Percentiles rank a stretch among this genome's conserved stretches.
phyloP scores from a whole-genome alignment of 306 rosid species.

The Cucumis melo region DNA sequence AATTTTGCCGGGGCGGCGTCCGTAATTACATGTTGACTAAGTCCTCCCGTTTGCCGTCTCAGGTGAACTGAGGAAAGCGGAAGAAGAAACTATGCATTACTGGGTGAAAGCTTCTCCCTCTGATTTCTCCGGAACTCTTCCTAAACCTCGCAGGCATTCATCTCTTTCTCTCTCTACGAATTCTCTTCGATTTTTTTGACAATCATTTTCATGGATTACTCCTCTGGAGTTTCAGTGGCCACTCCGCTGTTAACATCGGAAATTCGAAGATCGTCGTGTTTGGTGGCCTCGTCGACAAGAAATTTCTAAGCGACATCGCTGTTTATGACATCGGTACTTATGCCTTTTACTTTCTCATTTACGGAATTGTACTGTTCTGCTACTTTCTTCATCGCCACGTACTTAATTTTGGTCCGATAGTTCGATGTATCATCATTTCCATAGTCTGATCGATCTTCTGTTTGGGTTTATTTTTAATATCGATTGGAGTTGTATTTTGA shows the following conservation, averaged over 20 bases:
- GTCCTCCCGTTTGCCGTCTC: background rate
- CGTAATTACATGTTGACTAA: background rate
- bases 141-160: constrained; percentile 66
- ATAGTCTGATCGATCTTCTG: background rate
- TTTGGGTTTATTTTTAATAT: background rate
- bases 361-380: background rate
- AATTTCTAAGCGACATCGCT: constrained; percentile 52
- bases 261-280: constrained; percentile 86
- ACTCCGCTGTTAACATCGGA: constrained; percentile 67
- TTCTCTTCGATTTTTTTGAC: background rate
- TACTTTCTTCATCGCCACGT: background rate
- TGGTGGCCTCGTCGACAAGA: constrained; percentile 85
- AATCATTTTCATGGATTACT: background rate
- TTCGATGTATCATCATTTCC: background rate
- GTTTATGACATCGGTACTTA: constrained; percentile 67
- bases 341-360: background rate
- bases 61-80: background rate
- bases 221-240: constrained; percentile 50
- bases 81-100: constrained; percentile 43
- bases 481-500: background rate
- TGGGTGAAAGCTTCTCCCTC: constrained; percentile 74
- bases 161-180: background rate
- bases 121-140: constrained; percentile 72
- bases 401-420: background rate
- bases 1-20: background rate